These are phyloP conservation scores for Carallia pectinifolia DNA, from an alignment of 345 rosid genomes.

Conservation along the genomic window DNA sequence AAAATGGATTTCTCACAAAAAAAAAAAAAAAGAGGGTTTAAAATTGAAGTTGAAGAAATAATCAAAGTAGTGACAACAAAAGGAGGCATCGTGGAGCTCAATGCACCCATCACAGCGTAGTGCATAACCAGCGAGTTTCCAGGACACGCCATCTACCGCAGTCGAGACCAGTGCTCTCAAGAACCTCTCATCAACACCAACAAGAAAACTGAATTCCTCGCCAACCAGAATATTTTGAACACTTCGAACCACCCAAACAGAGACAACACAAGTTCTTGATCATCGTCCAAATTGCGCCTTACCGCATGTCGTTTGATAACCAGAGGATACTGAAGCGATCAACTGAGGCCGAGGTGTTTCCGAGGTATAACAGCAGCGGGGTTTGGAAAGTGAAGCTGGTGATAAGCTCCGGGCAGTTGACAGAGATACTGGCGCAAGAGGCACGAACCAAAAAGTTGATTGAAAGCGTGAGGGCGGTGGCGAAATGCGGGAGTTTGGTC, in stretches of 20 bases:
- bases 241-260: background rate
- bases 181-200: slow-evolving; percentile 31
- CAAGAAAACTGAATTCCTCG: background rate
- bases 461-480: slow-evolving; percentile 84
- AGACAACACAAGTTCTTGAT: slow-evolving; percentile 5
- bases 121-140: slow-evolving; percentile 74
- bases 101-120: slow-evolving; percentile 62
- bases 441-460: slow-evolving; percentile 71
- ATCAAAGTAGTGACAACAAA: slow-evolving; percentile 58
- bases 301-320: slow-evolving; percentile 56
- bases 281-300: slow-evolving; percentile 39
- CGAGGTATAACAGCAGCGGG: slow-evolving; percentile 49
- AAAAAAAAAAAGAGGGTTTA: no score
- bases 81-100: slow-evolving; percentile 76
- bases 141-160: slow-evolving; percentile 63
- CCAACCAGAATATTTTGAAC: background rate
- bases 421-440: slow-evolving; percentile 69
- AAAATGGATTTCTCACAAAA: no score
- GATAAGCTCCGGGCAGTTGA: slow-evolving; percentile 71
- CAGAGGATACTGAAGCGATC: slow-evolving; percentile 36
- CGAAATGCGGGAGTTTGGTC: slow-evolving; percentile 52
- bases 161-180: slow-evolving; percentile 33
- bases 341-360: slow-evolving; percentile 38
- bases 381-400: slow-evolving; percentile 87
- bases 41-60: slow-evolving; percentile 38